Evolutionary conservation across 2,329 filamentous ascomycete species (phyloP).

Genomic region (Pseudogymnoascus sp.): DNA sequence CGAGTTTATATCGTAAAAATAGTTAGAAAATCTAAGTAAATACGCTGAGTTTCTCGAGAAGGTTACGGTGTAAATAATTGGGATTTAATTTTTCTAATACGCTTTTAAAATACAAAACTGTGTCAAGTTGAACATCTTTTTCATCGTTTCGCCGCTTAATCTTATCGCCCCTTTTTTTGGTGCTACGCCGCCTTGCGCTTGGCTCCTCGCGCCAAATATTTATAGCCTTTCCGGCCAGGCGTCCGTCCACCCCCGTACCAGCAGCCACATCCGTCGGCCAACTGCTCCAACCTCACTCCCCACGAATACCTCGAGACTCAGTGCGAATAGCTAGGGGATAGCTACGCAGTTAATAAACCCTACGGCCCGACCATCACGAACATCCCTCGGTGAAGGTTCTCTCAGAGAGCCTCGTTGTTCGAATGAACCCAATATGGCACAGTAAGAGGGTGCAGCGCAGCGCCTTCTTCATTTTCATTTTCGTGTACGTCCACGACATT

Average conservation of each 20-base stretch:
- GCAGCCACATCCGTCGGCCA: not conserved
- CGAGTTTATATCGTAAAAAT: not conserved
- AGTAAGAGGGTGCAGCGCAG: conserved; percentile 11
- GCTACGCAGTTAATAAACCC: not conserved
- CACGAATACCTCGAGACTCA: not conserved
- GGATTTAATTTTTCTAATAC: no score
- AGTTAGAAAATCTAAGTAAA: not conserved
- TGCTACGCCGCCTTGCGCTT: not conserved
- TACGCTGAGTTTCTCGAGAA: not conserved
- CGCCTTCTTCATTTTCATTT: conserved; percentile 8
- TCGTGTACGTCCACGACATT: conserved; percentile 5
- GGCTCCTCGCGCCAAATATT: not conserved
- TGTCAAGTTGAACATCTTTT: not conserved
- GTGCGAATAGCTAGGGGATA: conserved; percentile 1
- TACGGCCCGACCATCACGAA: not conserved
- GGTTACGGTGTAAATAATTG: no score
- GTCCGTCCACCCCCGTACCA: not conserved
- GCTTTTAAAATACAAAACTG: not conserved
- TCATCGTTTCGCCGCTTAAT: not conserved
- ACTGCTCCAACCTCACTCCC: not conserved
- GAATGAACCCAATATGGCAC: conserved; percentile 11
- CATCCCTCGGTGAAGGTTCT: not conserved
- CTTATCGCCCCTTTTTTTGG: conserved; percentile 2
- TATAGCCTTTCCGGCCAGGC: not conserved
- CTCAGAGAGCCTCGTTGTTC: not conserved